These are phyloP conservation scores for Odontarrhena argentea DNA, from an alignment of 345 rosid genomes.

Conservation along the genomic window DNA sequence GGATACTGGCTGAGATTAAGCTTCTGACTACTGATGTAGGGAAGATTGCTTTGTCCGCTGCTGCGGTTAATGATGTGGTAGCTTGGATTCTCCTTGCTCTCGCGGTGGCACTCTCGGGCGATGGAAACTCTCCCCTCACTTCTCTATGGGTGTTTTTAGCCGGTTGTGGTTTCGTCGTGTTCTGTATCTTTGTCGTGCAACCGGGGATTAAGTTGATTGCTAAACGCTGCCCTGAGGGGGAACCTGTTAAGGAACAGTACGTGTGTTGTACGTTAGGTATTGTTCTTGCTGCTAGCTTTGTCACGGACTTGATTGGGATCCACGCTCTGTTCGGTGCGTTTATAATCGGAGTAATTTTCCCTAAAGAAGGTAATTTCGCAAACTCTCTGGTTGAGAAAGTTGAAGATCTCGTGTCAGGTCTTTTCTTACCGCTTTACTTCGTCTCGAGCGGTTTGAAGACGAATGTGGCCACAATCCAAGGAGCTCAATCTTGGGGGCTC, in stretches of 20 bases:
- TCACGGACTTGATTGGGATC: constrained; percentile 59
- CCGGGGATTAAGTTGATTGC: constrained; percentile 38
- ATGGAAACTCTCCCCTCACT: constrained; percentile 44
- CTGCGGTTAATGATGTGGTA: constrained; percentile 54
- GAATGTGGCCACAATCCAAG: constrained; percentile 48
- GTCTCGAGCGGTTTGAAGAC: constrained; percentile 64
- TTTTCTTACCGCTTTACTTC: constrained; percentile 59
- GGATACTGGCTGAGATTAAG: constrained; percentile 57
- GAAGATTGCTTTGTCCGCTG: constrained; percentile 53
- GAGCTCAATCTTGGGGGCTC: constrained; percentile 53
- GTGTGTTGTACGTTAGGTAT: constrained; percentile 52
- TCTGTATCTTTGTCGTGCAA: constrained; percentile 38
- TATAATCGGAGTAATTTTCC: constrained; percentile 55
- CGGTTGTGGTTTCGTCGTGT: constrained; percentile 47
- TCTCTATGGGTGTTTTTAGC: constrained; percentile 56
- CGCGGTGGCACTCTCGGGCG: constrained; percentile 47
- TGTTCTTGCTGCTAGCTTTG: constrained; percentile 54
- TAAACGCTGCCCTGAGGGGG: constrained; percentile 45
- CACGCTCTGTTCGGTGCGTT: constrained; percentile 60
- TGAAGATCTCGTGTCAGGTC: constrained; percentile 57
- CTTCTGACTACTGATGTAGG: constrained; percentile 52
- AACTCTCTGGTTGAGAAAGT: constrained; percentile 47
- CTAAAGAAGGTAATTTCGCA: constrained; percentile 52
- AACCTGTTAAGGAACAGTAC: constrained; percentile 43
- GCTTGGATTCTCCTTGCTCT: constrained; percentile 57